These are phyloP conservation scores for Penicillium turbatum DNA, from an alignment of 495 filamentous ascomycete species.

Conservation along the genomic window DNA sequence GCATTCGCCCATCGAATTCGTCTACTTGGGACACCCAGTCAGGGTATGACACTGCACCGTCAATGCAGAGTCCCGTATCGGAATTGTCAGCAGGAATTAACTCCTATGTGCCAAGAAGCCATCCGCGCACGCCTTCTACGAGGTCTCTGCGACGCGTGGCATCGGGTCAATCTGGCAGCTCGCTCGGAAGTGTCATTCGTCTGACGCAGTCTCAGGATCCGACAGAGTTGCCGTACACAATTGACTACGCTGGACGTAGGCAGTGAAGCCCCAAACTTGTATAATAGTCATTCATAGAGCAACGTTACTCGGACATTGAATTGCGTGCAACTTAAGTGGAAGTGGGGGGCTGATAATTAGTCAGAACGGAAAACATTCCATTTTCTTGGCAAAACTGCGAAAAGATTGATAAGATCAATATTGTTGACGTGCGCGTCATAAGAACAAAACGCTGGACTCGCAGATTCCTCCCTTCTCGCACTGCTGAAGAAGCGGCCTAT, in stretches of 20 bases:
- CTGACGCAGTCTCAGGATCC: conserved; percentile 34
- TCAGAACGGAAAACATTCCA: conserved; percentile 18
- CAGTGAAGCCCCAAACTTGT: conserved; percentile 7
- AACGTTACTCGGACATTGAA: conserved; percentile 7
- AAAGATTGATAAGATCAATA: conserved; percentile 34
- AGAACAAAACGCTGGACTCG: background rate
- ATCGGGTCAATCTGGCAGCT: conserved; percentile 38
- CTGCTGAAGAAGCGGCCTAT: background rate
- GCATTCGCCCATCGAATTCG: conserved; percentile 30
- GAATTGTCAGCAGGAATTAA: conserved; percentile 9
- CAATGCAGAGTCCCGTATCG: conserved; percentile 20
- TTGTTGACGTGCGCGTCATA: conserved; percentile 6
- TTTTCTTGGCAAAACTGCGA: conserved; percentile 22
- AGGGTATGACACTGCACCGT: conserved; percentile 29
- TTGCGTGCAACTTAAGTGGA: conserved; percentile 1
- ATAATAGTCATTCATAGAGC: conserved; percentile 21
- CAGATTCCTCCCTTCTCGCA: background rate
- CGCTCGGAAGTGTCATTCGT: conserved; percentile 46
- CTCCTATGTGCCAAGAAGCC: conserved; percentile 1
- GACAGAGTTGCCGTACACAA: conserved; percentile 44
- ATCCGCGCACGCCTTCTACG: conserved; percentile 32
- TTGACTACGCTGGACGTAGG: conserved; percentile 28
- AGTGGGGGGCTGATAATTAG: conserved; percentile 19
- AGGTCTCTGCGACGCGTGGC: conserved; percentile 34
- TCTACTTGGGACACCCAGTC: conserved; percentile 34